These are phyloP conservation scores for Trichoderma reesei DNA, from an alignment of 495 filamentous ascomycete genomes.

Conservation along the genomic window DNA sequence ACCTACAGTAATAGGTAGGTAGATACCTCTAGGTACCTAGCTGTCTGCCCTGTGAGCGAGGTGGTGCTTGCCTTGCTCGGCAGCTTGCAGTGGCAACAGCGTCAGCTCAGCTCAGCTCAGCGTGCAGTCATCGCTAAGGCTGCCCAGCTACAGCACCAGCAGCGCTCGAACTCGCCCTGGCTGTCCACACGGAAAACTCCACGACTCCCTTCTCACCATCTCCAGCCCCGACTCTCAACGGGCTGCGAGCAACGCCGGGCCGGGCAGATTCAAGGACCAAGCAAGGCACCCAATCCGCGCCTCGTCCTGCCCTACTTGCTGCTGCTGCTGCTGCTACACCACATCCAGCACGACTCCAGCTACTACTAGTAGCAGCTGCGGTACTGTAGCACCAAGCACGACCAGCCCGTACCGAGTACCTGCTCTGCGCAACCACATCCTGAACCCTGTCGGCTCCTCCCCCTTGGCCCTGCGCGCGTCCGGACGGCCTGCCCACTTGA, in stretches of 20 bases:
- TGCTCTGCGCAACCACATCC: not conserved
- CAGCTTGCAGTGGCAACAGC: not conserved
- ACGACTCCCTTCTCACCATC: not conserved
- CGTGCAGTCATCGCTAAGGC: not conserved
- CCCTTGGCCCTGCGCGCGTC: slow-evolving; percentile 6
- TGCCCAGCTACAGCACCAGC: too few species aligned
- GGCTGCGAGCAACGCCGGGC: not conserved
- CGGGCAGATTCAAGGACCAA: slow-evolving; percentile 1
- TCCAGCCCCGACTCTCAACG: not conserved
- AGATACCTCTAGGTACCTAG: too few species aligned
- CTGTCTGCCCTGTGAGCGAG: too few species aligned
- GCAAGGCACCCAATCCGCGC: slow-evolving; percentile 3
- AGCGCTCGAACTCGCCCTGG: too few species aligned
- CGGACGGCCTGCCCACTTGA: not conserved
- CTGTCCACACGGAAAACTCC: not conserved
- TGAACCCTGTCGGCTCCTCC: slow-evolving; percentile 3
- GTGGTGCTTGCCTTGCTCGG: not conserved
- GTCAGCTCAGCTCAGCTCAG: slow-evolving; percentile 6
- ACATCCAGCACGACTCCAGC: not conserved
- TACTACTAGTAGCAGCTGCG: too few species aligned
- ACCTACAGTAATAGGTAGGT: too few species aligned
- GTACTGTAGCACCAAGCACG: too few species aligned
- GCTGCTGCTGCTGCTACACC: not conserved
- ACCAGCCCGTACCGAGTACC: not conserved
- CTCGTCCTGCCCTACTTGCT: slow-evolving; percentile 3